A percentile compares a stretch with the other conserved stretches of the same genome.
Evolutionary conservation across 805 yeast genomes (phyloP).

Genomic region (Yamadazyma paraphyllophila): DNA sequence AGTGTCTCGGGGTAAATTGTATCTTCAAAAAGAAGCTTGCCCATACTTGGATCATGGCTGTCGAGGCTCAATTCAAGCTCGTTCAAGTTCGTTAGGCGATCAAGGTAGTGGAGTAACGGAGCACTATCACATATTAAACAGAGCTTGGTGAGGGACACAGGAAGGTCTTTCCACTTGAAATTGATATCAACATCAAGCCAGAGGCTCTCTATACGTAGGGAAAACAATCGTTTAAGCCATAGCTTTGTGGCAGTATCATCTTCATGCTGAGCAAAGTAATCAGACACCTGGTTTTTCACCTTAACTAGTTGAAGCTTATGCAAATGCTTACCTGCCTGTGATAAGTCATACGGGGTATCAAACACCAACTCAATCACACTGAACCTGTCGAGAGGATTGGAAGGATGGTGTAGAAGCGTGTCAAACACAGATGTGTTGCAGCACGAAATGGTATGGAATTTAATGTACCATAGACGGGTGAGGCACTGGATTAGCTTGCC

Average conservation of each 20-base stretch:
- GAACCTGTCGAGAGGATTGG: neutral
- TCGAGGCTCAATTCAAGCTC: neutral
- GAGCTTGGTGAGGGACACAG: neutral
- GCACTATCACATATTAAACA: neutral
- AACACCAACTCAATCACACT: neutral
- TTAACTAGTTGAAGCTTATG: neutral
- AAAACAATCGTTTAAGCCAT: neutral
- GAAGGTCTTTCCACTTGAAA: neutral
- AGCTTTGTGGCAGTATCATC: neutral
- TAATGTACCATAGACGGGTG: neutral
- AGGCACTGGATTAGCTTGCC: neutral
- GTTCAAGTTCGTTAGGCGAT: neutral
- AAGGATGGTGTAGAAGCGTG: neutral
- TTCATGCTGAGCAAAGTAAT: neutral
- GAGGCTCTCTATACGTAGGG: neutral
- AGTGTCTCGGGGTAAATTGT: neutral
- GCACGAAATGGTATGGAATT: conserved; percentile 1
- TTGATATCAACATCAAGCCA: neutral
- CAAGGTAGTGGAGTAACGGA: neutral
- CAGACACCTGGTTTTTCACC: neutral
- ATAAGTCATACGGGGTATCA: neutral
- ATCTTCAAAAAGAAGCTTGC: conserved; percentile 1
- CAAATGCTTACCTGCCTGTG: neutral
- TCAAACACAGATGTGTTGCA: neutral
- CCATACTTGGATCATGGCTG: neutral